Conservation (phyloP, 139 green algal genomes). For the Micromonas commoda region DNA sequence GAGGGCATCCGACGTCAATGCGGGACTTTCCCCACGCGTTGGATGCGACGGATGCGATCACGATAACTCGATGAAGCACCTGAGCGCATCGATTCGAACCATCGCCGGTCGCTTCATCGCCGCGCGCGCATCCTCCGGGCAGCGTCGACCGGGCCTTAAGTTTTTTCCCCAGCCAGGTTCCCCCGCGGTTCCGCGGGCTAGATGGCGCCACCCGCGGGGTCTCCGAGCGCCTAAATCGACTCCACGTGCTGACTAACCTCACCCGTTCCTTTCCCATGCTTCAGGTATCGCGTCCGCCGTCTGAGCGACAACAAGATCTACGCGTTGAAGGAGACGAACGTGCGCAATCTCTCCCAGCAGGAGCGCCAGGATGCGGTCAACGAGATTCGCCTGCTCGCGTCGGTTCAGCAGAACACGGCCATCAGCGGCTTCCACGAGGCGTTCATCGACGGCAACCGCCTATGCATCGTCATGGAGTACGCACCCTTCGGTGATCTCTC, state of each 20-base stretch:
- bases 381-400: constrained; percentile 65
- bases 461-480: constrained; percentile 79
- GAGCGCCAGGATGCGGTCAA: constrained; percentile 66
- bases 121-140: too few species aligned
- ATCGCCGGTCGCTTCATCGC: too few species aligned
- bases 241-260: not conserved
- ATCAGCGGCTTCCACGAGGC: constrained; percentile 61
- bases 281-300: constrained; percentile 31
- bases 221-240: not conserved
- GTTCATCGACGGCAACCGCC: constrained; percentile 63
- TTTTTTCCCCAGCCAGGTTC: too few species aligned
- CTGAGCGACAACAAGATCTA: constrained; percentile 59
- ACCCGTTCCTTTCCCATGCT: not conserved
- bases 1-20: too few species aligned
- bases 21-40: too few species aligned
- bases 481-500: constrained; percentile 58
- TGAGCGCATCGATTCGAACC: too few species aligned
- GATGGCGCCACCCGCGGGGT: too few species aligned
- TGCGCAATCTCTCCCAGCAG: constrained; percentile 52
- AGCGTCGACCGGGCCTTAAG: too few species aligned
- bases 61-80: too few species aligned
- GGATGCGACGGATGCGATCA: too few species aligned
- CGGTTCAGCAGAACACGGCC: constrained; percentile 53
- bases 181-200: too few species aligned
- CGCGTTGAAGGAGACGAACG: constrained; percentile 69